A percentile compares a stretch with the other conserved stretches of the same genome.
Evolutionary conservation across 2,329 filamentous ascomycete species (phyloP).

Genomic region (Cadophora sp.): DNA sequence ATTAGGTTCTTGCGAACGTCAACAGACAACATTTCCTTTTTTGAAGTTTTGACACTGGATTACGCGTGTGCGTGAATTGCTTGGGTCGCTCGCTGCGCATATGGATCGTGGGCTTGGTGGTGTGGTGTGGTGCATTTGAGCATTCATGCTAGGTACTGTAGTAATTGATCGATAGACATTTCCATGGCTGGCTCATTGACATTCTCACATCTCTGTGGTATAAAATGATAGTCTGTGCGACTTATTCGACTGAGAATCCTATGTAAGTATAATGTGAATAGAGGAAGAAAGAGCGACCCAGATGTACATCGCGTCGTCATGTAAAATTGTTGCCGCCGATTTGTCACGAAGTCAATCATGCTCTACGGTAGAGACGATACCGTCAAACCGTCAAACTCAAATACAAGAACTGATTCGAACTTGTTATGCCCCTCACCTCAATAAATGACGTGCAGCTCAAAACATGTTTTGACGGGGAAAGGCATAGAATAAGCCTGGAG

Average conservation of each 20-base stretch:
- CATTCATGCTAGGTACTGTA: conserved; percentile 14
- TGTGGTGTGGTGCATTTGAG: conserved; percentile 9
- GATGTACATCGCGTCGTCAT: no score
- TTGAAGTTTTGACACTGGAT: conserved; percentile 18
- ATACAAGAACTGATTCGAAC: no score
- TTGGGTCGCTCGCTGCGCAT: background rate
- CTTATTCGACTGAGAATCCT: no score
- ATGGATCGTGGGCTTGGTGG: conserved; percentile 7
- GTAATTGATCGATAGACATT: conserved; percentile 37
- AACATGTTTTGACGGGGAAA: background rate
- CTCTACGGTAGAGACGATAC: no score
- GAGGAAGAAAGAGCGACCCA: no score
- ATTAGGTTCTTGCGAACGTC: conserved; percentile 25
- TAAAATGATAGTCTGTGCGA: no score
- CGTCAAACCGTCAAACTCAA: no score
- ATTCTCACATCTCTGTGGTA: no score
- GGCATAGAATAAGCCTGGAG: no score
- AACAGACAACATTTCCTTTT: conserved; percentile 15
- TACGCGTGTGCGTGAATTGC: background rate
- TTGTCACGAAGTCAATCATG: no score
- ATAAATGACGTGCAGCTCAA: background rate
- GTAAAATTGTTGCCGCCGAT: no score
- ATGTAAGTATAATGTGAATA: no score
- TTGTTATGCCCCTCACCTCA: background rate
- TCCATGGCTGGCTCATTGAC: conserved; percentile 5